Base-by-base conservation (phyloP, 2,329 filamentous ascomycete species). In the Talaromyces piceae region DNA sequence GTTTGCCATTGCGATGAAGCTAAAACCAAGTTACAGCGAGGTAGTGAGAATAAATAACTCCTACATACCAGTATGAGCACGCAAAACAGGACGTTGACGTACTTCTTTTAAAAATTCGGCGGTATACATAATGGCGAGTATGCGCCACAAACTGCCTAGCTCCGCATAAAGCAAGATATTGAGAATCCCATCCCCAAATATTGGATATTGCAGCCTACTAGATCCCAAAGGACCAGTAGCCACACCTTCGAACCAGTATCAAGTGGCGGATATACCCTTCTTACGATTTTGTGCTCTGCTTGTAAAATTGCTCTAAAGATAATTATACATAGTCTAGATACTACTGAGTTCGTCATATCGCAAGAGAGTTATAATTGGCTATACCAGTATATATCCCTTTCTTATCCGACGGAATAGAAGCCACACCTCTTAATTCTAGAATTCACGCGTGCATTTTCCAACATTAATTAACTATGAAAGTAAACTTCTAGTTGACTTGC, bases 201-300 rank as follows among this genome's bases (percentile, higher is more conserved):
- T 96, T 91, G 91, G 91, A 97, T 75, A 73, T 95, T 49, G 87
- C 88, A 2, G 91, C 91, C 13, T 97, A 95, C 70, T 82, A 91
- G 54, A 84, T 97, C 50, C 12, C n/a, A 4, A n/a, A 20, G 7
- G 41, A 49, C 5, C 27, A 39, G 12, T 22, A 31, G 3, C 18
- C 49, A 50, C 65, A 64, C 56, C 60, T 75, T 69, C 81, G 88
- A 31, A 95, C 91, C 0, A 88, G 87, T 22, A 75, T 80, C 57
- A 83, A 86, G 63, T 97, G 91, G 90, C 86, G 83, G 69, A 95
- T 96, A 56, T 96, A 95, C 67, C 93, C 93, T 0, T 94, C 91
- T 0, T 96, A 96, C 64, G 91, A 95, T 67, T 94, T 94, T 66
- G 87, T 86, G 0, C 88, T 94, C 73, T 95, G 88, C 67, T 76